Percentiles rank a stretch among this genome's conserved stretches.
Evolutionary conservation across 2,329 filamentous ascomycete genomes (phyloP).

Genomic region (Xylariaceae sp.): DNA sequence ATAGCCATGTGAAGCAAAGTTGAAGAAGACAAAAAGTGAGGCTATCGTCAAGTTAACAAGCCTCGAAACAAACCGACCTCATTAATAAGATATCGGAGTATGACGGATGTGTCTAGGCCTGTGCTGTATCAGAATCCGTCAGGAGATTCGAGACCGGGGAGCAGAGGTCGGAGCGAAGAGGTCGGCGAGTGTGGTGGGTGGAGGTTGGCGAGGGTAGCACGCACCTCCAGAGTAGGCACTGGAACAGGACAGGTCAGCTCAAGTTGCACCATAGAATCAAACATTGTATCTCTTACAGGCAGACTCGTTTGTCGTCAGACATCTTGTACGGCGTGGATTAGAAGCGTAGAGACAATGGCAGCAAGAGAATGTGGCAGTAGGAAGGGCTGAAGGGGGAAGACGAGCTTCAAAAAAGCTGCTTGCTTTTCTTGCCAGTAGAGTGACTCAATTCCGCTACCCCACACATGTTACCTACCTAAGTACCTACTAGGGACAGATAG

Average conservation of each 20-base stretch:
- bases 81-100: slow-evolving; percentile 40
- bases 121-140: background rate
- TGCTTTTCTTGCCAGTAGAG: no score
- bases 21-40: no score
- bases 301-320: slow-evolving; percentile 12
- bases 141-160: background rate
- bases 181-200: background rate
- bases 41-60: no score
- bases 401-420: no score
- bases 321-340: background rate
- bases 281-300: slow-evolving; percentile 7
- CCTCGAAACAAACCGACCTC: slow-evolving; percentile 12
- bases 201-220: background rate
- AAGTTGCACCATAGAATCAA: background rate
- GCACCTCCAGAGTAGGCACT: slow-evolving; percentile 28
- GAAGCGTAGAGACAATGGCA: no score
- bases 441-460: no score
- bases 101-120: slow-evolving; percentile 43
- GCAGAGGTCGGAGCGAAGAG: background rate
- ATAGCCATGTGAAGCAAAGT: no score
- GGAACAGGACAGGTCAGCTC: no score
- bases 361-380: no score
- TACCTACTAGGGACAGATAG: no score
- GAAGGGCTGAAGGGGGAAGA: no score
- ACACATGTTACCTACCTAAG: no score